phyloP scores from a whole-genome alignment of 2,329 filamentous ascomycete genomes.

The Colletotrichum echinochloae region DNA sequence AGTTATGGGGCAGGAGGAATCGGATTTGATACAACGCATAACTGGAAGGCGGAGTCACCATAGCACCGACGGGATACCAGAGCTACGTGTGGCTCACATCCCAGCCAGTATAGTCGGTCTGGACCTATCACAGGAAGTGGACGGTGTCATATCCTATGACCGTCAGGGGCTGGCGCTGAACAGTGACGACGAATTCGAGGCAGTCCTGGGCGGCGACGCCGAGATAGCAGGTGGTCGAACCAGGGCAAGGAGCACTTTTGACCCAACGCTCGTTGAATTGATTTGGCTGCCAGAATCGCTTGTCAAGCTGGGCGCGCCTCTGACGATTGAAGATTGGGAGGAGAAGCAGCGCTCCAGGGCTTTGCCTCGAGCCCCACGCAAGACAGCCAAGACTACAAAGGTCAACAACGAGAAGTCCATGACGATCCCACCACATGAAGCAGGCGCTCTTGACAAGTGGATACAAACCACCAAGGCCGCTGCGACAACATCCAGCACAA shows the following conservation, averaged over 20 bases:
- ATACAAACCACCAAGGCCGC: slow-evolving; percentile 54
- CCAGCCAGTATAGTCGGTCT: slow-evolving; percentile 83
- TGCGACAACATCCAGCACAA: slow-evolving; percentile 11
- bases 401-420: slow-evolving; percentile 39
- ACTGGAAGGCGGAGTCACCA: slow-evolving; percentile 76
- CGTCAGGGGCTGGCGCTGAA: slow-evolving; percentile 70
- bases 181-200: slow-evolving; percentile 73
- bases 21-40: slow-evolving; percentile 72
- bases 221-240: slow-evolving; percentile 25
- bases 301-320: slow-evolving; percentile 42
- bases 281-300: slow-evolving; percentile 54
- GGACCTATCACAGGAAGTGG: slow-evolving; percentile 78
- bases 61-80: slow-evolving; percentile 79
- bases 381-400: slow-evolving; percentile 38
- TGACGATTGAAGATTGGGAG: slow-evolving; percentile 42
- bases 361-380: slow-evolving; percentile 40
- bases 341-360: slow-evolving; percentile 47
- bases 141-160: slow-evolving; percentile 65
- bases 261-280: slow-evolving; percentile 72
- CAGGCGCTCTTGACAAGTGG: slow-evolving; percentile 55
- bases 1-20: slow-evolving; percentile 57
- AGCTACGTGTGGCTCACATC: slow-evolving; percentile 82
- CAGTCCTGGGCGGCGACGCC: slow-evolving; percentile 49
- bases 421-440: slow-evolving; percentile 43
- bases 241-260: slow-evolving; percentile 61